Percentiles rank a stretch among this genome's conserved stretches.
These are phyloP conservation scores for Beauveria sp. DNA, from an alignment of 2,329 filamentous ascomycete species.

Conservation along the genomic window DNA sequence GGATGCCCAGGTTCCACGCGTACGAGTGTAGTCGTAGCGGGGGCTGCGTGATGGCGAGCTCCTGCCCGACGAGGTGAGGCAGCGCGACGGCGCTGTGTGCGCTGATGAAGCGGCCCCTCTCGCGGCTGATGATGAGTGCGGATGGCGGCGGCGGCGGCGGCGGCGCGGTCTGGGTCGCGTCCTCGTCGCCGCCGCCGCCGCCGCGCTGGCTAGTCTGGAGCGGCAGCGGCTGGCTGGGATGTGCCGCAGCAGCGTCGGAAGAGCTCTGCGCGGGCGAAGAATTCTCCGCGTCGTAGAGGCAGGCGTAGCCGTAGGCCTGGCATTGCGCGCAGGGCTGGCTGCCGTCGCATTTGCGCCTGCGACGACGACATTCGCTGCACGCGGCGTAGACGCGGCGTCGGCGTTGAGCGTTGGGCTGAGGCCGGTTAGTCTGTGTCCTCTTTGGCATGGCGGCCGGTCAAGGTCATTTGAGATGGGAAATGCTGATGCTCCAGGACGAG, in stretches of 20 bases:
- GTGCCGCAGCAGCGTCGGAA: not conserved
- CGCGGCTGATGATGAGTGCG: constrained; percentile 1
- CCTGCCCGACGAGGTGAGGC: constrained; percentile 12
- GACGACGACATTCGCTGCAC: constrained; percentile 12
- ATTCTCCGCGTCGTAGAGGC: constrained; percentile 4
- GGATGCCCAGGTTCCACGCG: constrained; percentile 16
- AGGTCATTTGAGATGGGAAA: too few relatives aligned
- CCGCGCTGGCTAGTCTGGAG: too few relatives aligned
- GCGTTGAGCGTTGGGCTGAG: not conserved
- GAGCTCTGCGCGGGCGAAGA: not conserved
- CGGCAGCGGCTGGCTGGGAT: not conserved
- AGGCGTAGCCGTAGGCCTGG: constrained; percentile 13
- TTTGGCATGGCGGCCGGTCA: constrained; percentile 3
- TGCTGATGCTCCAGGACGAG: not conserved
- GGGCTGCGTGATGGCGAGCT: constrained; percentile 10
- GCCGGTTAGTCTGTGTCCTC: not conserved
- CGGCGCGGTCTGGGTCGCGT: not conserved
- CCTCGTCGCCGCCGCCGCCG: too few relatives aligned
- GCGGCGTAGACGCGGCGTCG: constrained; percentile 12
- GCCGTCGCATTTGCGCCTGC: constrained; percentile 15
- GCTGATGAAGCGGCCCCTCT: constrained; percentile 11
- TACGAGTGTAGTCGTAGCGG: constrained; percentile 16
- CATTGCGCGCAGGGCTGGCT: constrained; percentile 12
- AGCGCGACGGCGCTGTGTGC: constrained; percentile 15
- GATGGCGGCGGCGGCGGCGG: not conserved